Evolutionary conservation across 2,329 filamentous ascomycete species (phyloP).

Genomic region (Colletotrichum kahawae): DNA sequence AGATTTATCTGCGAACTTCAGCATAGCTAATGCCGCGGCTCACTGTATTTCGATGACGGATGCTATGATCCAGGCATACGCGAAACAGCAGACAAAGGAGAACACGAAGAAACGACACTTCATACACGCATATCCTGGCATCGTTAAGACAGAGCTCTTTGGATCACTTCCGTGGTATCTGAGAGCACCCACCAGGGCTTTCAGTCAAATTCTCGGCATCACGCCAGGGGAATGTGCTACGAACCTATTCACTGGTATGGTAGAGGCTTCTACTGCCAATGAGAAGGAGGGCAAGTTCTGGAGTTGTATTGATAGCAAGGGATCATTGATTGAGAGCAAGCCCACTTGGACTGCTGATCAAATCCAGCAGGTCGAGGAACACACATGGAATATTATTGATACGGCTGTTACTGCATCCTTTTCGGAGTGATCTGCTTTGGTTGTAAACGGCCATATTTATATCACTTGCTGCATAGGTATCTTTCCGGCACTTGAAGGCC

Average conservation of each 20-base stretch:
- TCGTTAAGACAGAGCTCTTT: slow-evolving; percentile 37
- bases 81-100: slow-evolving; percentile 24
- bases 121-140: slow-evolving; percentile 44
- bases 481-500: not conserved
- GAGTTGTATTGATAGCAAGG: slow-evolving; percentile 34
- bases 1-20: slow-evolving; percentile 39
- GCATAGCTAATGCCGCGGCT: slow-evolving; percentile 33
- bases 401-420: not conserved
- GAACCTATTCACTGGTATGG: slow-evolving; percentile 28
- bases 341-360: slow-evolving; percentile 31
- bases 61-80: slow-evolving; percentile 38
- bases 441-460: accelerated
- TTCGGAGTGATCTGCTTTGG: not conserved
- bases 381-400: slow-evolving; percentile 36
- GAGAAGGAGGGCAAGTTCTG: slow-evolving; percentile 28
- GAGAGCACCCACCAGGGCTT: slow-evolving; percentile 11
- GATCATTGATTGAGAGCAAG: slow-evolving; percentile 29
- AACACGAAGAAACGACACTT: slow-evolving; percentile 32
- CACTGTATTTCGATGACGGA: slow-evolving; percentile 46
- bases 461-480: not conserved
- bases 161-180: slow-evolving; percentile 35
- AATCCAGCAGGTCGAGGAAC: slow-evolving; percentile 29
- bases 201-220: slow-evolving; percentile 26
- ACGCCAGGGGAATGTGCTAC: slow-evolving; percentile 32
- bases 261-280: slow-evolving; percentile 5